Conservation (phyloP, 805 yeast genomes). For the Candida hungchunana region DNA sequence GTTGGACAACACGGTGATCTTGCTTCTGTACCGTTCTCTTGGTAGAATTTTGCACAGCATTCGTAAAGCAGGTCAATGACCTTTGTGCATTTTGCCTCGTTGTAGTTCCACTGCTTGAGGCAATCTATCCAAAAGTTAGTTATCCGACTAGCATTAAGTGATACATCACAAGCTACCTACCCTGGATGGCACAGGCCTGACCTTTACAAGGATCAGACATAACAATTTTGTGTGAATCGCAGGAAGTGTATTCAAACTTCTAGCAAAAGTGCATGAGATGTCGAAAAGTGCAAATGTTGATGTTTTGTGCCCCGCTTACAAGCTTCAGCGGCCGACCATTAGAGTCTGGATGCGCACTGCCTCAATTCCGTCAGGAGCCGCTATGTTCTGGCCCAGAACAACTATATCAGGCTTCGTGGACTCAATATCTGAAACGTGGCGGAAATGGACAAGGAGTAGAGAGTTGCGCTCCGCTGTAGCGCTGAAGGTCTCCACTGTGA, state of each 20-base stretch:
- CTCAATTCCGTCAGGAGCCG: too few species aligned
- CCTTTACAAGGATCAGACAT: constrained; percentile 56
- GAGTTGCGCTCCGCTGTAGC: constrained; percentile 4
- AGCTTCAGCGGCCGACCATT: too few species aligned
- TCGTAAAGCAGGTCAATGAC: constrained; percentile 66
- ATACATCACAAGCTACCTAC: constrained; percentile 37
- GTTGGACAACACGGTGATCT: constrained; percentile 76
- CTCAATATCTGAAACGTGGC: not conserved
- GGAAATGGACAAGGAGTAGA: not conserved
- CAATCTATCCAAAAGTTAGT: constrained; percentile 46
- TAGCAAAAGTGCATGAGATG: too few species aligned
- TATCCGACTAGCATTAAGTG: constrained; percentile 4
- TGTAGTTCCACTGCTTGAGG: constrained; percentile 52
- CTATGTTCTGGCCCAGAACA: not conserved
- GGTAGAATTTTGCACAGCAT: constrained; percentile 70
- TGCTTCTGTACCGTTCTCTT: constrained; percentile 52
- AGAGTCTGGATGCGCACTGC: too few species aligned
- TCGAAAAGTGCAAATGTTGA: too few species aligned
- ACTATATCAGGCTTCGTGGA: too few species aligned
- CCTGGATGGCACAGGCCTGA: constrained; percentile 78
- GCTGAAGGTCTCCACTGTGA: constrained; percentile 4
- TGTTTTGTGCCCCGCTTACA: too few species aligned
- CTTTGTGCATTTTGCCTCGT: constrained; percentile 71
- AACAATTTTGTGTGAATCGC: constrained; percentile 1
- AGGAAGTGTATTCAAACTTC: too few species aligned